Evolutionary conservation across 345 rosid genomes (phyloP).

Genomic region (Rhodomyrtus tomentosa): DNA sequence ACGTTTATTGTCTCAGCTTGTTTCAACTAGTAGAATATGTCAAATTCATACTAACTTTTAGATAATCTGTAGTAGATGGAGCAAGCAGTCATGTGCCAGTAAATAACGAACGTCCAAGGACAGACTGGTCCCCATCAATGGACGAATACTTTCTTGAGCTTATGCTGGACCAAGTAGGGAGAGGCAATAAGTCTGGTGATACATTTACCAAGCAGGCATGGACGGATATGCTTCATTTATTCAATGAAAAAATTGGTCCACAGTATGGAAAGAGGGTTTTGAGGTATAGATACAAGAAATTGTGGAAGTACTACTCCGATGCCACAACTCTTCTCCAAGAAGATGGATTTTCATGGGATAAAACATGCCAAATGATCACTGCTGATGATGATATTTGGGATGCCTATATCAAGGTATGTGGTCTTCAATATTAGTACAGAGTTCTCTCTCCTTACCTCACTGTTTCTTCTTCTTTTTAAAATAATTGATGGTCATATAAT

Average conservation of each 20-base stretch:
- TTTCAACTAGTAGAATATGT: neutral
- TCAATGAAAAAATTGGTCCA: conserved; percentile 55
- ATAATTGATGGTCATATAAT: conserved; percentile 1
- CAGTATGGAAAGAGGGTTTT: conserved; percentile 73
- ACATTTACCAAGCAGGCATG: conserved; percentile 73
- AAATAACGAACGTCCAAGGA: conserved; percentile 38
- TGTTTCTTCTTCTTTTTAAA: neutral
- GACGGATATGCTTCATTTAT: conserved; percentile 65
- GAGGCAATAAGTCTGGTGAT: conserved; percentile 50
- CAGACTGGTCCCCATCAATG: conserved; percentile 74
- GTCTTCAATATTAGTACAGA: neutral
- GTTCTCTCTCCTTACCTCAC: neutral
- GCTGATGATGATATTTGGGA: conserved; percentile 67
- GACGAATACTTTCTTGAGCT: conserved; percentile 68
- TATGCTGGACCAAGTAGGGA: conserved; percentile 65
- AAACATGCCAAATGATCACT: conserved; percentile 31
- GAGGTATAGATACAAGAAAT: conserved; percentile 65
- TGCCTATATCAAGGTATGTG: conserved; percentile 48
- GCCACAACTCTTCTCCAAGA: conserved; percentile 34
- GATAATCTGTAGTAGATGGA: conserved; percentile 39
- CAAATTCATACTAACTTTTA: neutral
- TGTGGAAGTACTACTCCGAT: conserved; percentile 56
- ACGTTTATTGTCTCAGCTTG: neutral
- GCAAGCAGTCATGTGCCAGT: conserved; percentile 5
- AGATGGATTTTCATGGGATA: conserved; percentile 75